These are phyloP conservation scores for Fusarium ramigenum DNA, from an alignment of 2,329 filamentous ascomycete species.

Conservation along the genomic window DNA sequence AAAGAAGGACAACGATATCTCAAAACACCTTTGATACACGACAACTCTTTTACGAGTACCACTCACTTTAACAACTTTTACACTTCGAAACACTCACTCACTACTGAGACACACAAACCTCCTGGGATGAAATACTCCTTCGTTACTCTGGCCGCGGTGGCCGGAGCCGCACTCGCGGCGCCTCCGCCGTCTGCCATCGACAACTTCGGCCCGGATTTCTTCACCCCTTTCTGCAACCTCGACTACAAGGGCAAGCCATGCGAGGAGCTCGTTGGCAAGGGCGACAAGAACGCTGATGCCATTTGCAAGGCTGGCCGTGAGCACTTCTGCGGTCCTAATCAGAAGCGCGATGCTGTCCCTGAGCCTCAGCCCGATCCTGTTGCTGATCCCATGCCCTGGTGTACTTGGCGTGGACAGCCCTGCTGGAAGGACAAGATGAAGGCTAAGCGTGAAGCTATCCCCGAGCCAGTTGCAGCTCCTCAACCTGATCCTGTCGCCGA, in stretches of 20 bases:
- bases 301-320: neutral
- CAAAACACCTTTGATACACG: conserved; percentile 32
- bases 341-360: conserved; percentile 2
- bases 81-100: conserved; percentile 13
- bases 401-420: conserved; percentile 50
- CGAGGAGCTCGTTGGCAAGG: neutral
- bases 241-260: conserved; percentile 2
- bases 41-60: conserved; percentile 30
- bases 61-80: conserved; percentile 11
- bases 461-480: neutral
- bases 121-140: conserved; percentile 44
- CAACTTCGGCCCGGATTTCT: conserved; percentile 3
- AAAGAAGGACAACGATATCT: conserved; percentile 32
- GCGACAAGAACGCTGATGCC: neutral
- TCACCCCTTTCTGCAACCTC: neutral
- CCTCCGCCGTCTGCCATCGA: neutral
- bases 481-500: neutral
- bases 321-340: neutral
- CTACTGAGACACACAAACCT: conserved; percentile 3
- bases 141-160: conserved; percentile 38
- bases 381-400: conserved; percentile 39
- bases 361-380: conserved; percentile 30
- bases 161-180: conserved; percentile 19
- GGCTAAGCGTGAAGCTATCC: conserved; percentile 2
- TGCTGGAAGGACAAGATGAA: conserved; percentile 52